A percentile compares a stretch with the other conserved stretches of the same genome.
These are phyloP conservation scores for Aspergillus calidoustus DNA, from an alignment of 2,329 filamentous ascomycete species.

Conservation along the genomic window DNA sequence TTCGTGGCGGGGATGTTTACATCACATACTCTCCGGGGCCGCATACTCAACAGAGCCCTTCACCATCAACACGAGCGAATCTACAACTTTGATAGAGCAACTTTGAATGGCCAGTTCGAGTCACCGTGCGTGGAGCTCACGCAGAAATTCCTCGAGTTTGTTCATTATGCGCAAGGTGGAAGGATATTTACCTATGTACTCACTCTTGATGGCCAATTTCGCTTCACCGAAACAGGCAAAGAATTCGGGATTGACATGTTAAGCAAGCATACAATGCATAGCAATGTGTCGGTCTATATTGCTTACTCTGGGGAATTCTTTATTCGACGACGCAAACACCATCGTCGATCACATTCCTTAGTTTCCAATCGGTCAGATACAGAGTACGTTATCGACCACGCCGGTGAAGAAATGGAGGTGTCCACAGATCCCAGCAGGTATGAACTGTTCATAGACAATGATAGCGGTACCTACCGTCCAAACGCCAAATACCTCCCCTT, in stretches of 20 bases:
- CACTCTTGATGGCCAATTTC: slow-evolving; percentile 81
- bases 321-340: slow-evolving; percentile 68
- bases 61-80: slow-evolving; percentile 88
- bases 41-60: slow-evolving; percentile 79
- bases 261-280: slow-evolving; percentile 97
- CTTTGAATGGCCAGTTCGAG: slow-evolving; percentile 71
- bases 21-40: slow-evolving; percentile 74
- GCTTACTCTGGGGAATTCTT: slow-evolving; percentile 95
- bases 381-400: slow-evolving; percentile 37
- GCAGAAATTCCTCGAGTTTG: slow-evolving; percentile 80
- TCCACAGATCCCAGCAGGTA: slow-evolving; percentile 66
- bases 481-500: slow-evolving; percentile 75
- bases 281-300: slow-evolving; percentile 86
- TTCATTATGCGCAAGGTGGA: slow-evolving; percentile 82
- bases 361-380: slow-evolving; percentile 39
- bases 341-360: slow-evolving; percentile 38
- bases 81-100: slow-evolving; percentile 83
- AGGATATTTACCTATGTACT: slow-evolving; percentile 91
- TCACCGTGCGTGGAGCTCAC: slow-evolving; percentile 72
- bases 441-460: slow-evolving; percentile 92
- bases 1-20: slow-evolving; percentile 91
- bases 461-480: slow-evolving; percentile 89
- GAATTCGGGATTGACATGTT: slow-evolving; percentile 93
- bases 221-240: slow-evolving; percentile 94
- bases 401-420: slow-evolving; percentile 47